These are phyloP conservation scores for Tuber borchii DNA, from an alignment of 495 filamentous ascomycete species.

Conservation along the genomic window DNA sequence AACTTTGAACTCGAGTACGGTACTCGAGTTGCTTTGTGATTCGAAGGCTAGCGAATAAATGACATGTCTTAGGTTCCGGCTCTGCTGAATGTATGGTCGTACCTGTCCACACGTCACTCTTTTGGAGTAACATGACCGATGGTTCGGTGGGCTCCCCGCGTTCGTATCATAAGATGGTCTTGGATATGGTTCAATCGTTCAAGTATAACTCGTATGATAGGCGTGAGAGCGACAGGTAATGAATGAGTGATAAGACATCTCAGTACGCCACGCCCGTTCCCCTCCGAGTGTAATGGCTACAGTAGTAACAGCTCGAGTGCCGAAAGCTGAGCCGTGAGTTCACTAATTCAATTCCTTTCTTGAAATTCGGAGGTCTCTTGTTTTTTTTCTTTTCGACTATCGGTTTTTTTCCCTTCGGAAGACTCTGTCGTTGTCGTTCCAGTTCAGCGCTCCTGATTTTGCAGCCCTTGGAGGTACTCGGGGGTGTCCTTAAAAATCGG, in stretches of 20 bases:
- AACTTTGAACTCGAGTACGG: neutral
- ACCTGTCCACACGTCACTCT: neutral
- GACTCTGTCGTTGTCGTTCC: neutral
- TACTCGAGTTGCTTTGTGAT: neutral
- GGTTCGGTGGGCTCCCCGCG: neutral
- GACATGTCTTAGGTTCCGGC: neutral
- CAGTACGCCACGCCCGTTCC: too few relatives aligned
- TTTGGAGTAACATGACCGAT: neutral
- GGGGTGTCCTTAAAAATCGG: too few relatives aligned
- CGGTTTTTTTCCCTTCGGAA: neutral
- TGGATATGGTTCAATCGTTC: neutral
- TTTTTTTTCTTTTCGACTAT: too few relatives aligned
- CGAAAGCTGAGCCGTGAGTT: neutral
- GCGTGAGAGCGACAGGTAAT: neutral
- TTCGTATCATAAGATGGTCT: neutral
- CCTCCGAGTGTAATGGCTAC: neutral
- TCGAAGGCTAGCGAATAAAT: neutral
- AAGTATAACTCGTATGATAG: neutral
- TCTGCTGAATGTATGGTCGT: neutral
- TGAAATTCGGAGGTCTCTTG: neutral
- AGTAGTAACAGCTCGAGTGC: neutral
- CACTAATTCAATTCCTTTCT: neutral
- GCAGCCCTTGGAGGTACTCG: too few relatives aligned
- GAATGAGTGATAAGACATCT: neutral
- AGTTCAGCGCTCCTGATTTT: neutral